Evolutionary conservation across 352 stramenopile genomes (phyloP).

Genomic region (Phytopythium sindhum): DNA sequence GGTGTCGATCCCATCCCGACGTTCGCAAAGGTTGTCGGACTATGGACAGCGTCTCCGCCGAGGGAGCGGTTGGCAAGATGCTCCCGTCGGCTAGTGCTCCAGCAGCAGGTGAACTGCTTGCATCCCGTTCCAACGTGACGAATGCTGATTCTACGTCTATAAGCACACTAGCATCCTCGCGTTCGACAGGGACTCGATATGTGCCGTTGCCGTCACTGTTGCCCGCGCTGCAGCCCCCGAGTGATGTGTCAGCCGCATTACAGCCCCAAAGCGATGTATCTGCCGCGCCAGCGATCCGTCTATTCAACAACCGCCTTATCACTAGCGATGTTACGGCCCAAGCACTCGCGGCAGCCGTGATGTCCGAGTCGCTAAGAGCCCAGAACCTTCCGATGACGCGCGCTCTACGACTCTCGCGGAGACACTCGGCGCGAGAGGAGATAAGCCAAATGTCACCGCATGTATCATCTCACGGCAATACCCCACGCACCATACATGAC

Average conservation of each 20-base stretch:
- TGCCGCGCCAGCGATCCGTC: not conserved
- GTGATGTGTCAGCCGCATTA: not conserved
- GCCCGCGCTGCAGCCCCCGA: not conserved
- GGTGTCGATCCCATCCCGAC: not conserved
- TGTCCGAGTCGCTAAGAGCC: not conserved
- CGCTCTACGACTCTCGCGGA: not conserved
- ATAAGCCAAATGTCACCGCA: not conserved
- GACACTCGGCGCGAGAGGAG: slow-evolving; percentile 4
- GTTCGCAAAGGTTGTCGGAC: not conserved
- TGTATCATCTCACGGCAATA: not conserved
- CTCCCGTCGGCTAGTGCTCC: not conserved
- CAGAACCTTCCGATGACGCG: not conserved
- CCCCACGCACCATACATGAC: not conserved
- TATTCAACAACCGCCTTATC: slow-evolving; percentile 6
- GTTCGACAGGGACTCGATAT: not conserved
- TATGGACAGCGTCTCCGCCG: not conserved
- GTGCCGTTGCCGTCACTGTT: not conserved
- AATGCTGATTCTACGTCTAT: not conserved
- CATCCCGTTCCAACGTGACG: not conserved
- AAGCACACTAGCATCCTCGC: not conserved
- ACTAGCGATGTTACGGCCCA: slow-evolving; percentile 3
- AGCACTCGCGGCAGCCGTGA: slow-evolving; percentile 1
- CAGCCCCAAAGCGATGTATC: not conserved
- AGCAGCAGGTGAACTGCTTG: not conserved
- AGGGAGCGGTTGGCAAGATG: not conserved